phyloP scores from a whole-genome alignment of 2,329 filamentous ascomycete genomes.

The Fusarium pilosicola region DNA sequence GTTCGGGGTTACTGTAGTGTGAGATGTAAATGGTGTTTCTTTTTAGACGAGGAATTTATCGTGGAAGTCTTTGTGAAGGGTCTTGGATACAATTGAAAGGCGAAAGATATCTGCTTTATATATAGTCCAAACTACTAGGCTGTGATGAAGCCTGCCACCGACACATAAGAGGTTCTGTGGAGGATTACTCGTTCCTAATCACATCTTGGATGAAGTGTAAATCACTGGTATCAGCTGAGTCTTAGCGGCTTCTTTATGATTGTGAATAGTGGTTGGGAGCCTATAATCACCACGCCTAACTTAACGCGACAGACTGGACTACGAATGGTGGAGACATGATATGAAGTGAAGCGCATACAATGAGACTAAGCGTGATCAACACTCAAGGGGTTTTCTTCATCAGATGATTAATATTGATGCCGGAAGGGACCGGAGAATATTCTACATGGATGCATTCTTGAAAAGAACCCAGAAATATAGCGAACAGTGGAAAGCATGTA shows the following conservation, averaged over 20 bases:
- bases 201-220: fast-evolving
- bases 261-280: no score
- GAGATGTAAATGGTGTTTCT: fast-evolving
- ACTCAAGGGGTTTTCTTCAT: fast-evolving
- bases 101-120: not conserved
- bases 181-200: fast-evolving
- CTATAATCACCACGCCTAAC: fast-evolving
- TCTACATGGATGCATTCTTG: fast-evolving
- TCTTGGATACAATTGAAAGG: fast-evolving
- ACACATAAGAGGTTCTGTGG: fast-evolving
- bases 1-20: fast-evolving
- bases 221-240: no score
- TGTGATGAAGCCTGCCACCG: not conserved
- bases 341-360: fast-evolving
- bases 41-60: fast-evolving
- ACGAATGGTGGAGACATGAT: fast-evolving
- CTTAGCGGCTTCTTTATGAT: not conserved
- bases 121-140: no score
- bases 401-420: not conserved
- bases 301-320: fast-evolving
- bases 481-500: fast-evolving
- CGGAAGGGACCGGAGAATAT: fast-evolving
- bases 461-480: fast-evolving
- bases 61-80: no score
- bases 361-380: not conserved